Conservation (phyloP, 345 rosid species). For the Rhodomyrtus tomentosa region DNA sequence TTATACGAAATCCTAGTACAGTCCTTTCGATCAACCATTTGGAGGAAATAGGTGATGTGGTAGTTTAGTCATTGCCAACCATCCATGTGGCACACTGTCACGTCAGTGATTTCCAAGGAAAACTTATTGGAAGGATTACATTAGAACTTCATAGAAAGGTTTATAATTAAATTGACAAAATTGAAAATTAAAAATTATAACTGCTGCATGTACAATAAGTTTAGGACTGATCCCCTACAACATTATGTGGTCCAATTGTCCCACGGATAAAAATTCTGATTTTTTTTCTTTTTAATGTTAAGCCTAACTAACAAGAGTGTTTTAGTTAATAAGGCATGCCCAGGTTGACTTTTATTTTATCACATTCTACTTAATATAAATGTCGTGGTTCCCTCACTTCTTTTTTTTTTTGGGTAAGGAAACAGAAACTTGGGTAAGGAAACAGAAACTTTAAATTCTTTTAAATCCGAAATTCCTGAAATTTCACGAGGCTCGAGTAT, state of each 20-base stretch:
- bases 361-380: neutral
- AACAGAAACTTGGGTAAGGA: too few species aligned
- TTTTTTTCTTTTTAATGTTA: neutral
- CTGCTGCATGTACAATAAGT: too few species aligned
- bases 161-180: too few species aligned
- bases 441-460: neutral
- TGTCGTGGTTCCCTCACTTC: neutral
- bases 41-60: neutral
- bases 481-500: neutral
- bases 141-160: neutral
- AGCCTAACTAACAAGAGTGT: neutral
- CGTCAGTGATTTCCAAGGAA: accelerated
- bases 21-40: neutral
- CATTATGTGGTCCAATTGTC: neutral
- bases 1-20: neutral
- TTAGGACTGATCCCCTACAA: neutral
- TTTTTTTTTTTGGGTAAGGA: too few species aligned
- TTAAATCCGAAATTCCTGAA: neutral
- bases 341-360: neutral
- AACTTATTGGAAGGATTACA: neutral
- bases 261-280: neutral
- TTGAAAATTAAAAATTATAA: too few species aligned
- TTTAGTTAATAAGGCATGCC: neutral
- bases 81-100: neutral
- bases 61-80: neutral